A percentile compares a stretch with the other conserved stretches of the same genome.
These are phyloP conservation scores for Cetradonia linearis DNA, from an alignment of 495 filamentous ascomycete genomes.

Conservation along the genomic window DNA sequence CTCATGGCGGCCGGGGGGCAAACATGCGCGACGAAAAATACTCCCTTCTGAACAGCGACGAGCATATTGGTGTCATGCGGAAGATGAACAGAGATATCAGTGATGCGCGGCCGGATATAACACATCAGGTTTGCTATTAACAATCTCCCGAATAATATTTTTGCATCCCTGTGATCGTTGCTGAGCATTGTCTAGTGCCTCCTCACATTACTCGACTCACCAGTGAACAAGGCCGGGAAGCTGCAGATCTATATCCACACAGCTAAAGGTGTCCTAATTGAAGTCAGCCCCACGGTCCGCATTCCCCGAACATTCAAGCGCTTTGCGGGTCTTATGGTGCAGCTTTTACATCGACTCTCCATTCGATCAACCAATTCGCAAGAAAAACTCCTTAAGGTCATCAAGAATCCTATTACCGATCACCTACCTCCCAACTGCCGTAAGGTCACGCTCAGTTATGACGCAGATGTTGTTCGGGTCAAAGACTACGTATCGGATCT, in stretches of 20 bases:
- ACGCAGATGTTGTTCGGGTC: conserved; percentile 75
- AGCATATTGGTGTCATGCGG: conserved; percentile 97
- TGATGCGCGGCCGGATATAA: conserved; percentile 93
- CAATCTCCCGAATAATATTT: not conserved
- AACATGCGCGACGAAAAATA: conserved; percentile 81
- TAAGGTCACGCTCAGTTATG: conserved; percentile 91
- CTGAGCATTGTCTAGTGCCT: conserved; percentile 60
- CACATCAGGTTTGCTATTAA: conserved; percentile 70
- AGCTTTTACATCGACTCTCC: conserved; percentile 90
- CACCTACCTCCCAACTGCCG: conserved; percentile 95
- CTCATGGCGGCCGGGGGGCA: conserved; percentile 57
- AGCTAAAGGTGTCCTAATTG: conserved; percentile 90
- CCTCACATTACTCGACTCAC: conserved; percentile 92
- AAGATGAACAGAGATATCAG: conserved; percentile 99
- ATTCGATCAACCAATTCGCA: conserved; percentile 93
- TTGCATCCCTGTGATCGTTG: conserved; percentile 5
- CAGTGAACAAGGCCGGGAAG: conserved; percentile 94
- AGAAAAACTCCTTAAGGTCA: conserved; percentile 94
- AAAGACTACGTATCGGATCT: conserved; percentile 78
- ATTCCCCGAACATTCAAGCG: conserved; percentile 98
- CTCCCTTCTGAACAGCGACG: conserved; percentile 91
- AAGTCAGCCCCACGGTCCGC: conserved; percentile 92
- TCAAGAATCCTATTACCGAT: conserved; percentile 94
- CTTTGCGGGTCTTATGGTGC: conserved; percentile 96
- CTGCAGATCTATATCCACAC: conserved; percentile 98